Evolutionary conservation across 805 yeast genomes (phyloP).

Genomic region (Candida alai): DNA sequence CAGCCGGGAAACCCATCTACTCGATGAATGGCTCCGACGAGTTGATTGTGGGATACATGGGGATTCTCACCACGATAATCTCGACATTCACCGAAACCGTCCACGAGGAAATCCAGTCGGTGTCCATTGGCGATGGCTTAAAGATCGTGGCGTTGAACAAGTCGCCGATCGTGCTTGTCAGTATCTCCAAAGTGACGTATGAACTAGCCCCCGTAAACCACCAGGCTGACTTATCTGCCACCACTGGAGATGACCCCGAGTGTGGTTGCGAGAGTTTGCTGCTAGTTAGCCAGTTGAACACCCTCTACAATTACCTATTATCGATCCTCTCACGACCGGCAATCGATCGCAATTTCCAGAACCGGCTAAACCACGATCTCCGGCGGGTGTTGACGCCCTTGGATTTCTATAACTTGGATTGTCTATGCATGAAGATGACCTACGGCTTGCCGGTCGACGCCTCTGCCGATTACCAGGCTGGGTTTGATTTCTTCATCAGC

Average conservation of each 20-base stretch:
- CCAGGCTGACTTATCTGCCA: conserved; percentile 16
- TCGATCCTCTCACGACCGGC: conserved; percentile 81
- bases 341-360: conserved; percentile 61
- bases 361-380: conserved; percentile 77
- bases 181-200: conserved; percentile 50
- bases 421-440: conserved; percentile 41
- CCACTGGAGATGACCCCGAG: background rate
- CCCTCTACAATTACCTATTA: conserved; percentile 72
- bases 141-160: conserved; percentile 57
- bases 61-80: conserved; percentile 75
- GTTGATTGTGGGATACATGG: conserved; percentile 65
- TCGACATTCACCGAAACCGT: conserved; percentile 55
- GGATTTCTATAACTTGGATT: conserved; percentile 67
- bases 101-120: conserved; percentile 41
- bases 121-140: conserved; percentile 48
- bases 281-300: conserved; percentile 53
- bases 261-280: conserved; percentile 11
- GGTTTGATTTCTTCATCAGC: conserved; percentile 25
- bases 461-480: conserved; percentile 5
- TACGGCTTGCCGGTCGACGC: conserved; percentile 23
- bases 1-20: conserved; percentile 88
- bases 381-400: conserved; percentile 71
- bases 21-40: conserved; percentile 73
- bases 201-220: conserved; percentile 37
- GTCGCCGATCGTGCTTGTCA: conserved; percentile 70